Conservation (phyloP, 2,329 filamentous ascomycete genomes). For the Aureobasidium namibiae region DNA sequence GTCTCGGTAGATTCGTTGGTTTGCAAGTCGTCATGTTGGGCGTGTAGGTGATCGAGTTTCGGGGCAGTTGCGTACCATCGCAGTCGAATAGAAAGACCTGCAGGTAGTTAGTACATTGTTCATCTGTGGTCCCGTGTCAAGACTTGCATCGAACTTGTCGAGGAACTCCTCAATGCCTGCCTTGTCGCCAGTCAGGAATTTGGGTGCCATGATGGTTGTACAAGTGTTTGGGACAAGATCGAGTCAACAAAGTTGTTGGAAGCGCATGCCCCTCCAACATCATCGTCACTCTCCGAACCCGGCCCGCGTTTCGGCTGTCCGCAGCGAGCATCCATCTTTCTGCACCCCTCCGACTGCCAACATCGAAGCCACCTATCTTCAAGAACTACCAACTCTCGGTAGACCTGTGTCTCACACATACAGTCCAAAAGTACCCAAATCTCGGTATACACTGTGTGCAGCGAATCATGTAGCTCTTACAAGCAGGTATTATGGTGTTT, state of each 20-base stretch:
- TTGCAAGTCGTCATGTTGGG: background rate
- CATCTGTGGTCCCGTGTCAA: background rate
- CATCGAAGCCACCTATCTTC: too few species aligned
- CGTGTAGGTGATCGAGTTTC: background rate
- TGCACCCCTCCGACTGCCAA: too few species aligned
- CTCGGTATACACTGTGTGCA: too few species aligned
- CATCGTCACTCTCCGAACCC: background rate
- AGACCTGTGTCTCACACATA: background rate
- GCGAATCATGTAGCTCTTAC: background rate
- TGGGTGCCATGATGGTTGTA: constrained; percentile 24
- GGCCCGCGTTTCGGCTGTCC: background rate
- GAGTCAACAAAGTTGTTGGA: background rate
- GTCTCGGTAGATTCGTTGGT: constrained; percentile 12
- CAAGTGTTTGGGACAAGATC: background rate
- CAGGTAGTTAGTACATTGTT: background rate
- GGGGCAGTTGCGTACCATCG: constrained; percentile 58
- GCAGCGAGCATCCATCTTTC: background rate
- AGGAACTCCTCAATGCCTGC: constrained; percentile 74
- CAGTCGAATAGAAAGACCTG: constrained; percentile 93
- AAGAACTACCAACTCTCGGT: too few species aligned
- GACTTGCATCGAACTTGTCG: constrained; percentile 74
- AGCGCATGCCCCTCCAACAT: background rate
- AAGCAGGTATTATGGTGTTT: background rate
- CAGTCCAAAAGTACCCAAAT: too few species aligned
- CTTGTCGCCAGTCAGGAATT: constrained; percentile 70